These are phyloP conservation scores for Morella rubra DNA, from an alignment of 306 rosid species.

Conservation along the genomic window DNA sequence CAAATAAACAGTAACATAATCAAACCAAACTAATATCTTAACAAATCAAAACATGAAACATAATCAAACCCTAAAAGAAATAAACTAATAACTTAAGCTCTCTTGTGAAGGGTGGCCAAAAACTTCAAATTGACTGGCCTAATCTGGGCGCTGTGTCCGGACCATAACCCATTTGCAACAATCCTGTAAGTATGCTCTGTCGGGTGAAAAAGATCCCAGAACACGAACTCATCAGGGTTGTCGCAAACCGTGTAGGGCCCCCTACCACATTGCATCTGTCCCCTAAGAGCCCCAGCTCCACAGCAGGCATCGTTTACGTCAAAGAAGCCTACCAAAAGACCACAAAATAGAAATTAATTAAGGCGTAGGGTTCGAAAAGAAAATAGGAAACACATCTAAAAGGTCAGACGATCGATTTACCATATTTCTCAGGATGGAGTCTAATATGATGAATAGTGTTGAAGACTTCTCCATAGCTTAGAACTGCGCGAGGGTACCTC, in stretches of 20 bases:
- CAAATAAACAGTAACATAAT: too few relatives aligned
- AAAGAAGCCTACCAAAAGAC: conserved; percentile 24
- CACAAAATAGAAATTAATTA: too few relatives aligned
- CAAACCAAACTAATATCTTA: too few relatives aligned
- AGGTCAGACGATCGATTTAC: conserved; percentile 11
- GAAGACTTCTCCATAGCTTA: conserved; percentile 32
- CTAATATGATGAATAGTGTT: conserved; percentile 25
- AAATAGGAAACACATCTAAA: too few relatives aligned
- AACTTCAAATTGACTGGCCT: conserved; percentile 35
- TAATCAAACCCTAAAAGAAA: too few relatives aligned
- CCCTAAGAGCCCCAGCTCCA: conserved; percentile 36
- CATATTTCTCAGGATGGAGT: conserved; percentile 24
- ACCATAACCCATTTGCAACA: conserved; percentile 38
- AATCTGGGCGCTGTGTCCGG: conserved; percentile 15
- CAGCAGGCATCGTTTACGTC: conserved; percentile 40
- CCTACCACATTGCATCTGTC: conserved; percentile 35
- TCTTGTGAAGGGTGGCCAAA: not conserved
- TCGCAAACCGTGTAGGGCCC: conserved; percentile 26
- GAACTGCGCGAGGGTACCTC: conserved; percentile 16
- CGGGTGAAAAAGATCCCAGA: conserved; percentile 47
- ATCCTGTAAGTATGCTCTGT: conserved; percentile 37
- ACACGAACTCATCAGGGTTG: conserved; percentile 31
- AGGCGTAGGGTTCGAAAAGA: too few relatives aligned
- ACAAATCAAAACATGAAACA: too few relatives aligned
- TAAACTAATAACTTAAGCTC: too few relatives aligned